Conservation (phyloP, 441 rosid species). For the Jatropha podagrica region DNA sequence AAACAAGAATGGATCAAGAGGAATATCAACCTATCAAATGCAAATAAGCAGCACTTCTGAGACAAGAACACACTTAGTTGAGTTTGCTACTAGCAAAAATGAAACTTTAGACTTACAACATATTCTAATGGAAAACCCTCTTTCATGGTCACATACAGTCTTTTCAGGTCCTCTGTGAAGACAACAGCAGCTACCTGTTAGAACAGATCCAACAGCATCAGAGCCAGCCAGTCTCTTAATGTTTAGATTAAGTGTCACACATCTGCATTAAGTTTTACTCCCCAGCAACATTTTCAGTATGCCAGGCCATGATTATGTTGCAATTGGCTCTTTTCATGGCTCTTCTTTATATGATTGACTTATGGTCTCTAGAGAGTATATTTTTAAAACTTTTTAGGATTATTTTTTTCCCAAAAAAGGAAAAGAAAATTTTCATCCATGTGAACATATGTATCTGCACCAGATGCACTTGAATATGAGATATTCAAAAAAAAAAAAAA, state of each 20-base stretch:
- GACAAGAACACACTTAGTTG: constrained; percentile 9
- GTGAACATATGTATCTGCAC: neutral
- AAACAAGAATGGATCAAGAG: constrained; percentile 91
- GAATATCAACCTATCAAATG: constrained; percentile 77
- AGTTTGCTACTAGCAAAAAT: constrained; percentile 6
- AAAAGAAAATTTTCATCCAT: neutral
- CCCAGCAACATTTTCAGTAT: neutral
- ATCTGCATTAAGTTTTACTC: neutral
- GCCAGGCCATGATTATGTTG: neutral
- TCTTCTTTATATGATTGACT: neutral
- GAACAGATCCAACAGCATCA: constrained; percentile 21
- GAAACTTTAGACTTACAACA: constrained; percentile 55
- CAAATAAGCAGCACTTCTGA: constrained; percentile 24
- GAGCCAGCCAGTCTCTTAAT: constrained; percentile 14
- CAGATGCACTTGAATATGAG: neutral
- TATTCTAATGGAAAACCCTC: constrained; percentile 97
- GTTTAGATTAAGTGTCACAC: neutral
- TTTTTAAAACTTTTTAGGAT: neutral
- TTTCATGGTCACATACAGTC: constrained; percentile 86
- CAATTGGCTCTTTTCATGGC: neutral
- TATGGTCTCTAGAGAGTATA: neutral
- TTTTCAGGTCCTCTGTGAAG: constrained; percentile 92
- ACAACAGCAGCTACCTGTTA: constrained; percentile 92
- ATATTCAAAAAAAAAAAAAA: neutral
- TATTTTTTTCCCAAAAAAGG: neutral